These are phyloP conservation scores for Ustilago esculenta DNA, from an alignment of 1,284 basidiomycete genomes.

Conservation along the genomic window DNA sequence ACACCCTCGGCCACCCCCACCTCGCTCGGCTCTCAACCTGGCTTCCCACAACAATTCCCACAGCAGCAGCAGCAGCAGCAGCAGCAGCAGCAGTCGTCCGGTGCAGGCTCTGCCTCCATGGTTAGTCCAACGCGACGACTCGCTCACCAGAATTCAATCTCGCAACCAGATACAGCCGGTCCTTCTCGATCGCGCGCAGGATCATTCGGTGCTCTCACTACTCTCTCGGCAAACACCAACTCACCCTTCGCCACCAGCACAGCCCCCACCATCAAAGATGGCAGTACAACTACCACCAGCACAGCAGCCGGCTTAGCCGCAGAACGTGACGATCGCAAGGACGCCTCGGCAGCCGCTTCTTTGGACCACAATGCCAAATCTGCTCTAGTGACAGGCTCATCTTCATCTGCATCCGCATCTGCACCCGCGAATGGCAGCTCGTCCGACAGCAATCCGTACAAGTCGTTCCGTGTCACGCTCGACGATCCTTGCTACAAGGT, in stretches of 20 bases:
- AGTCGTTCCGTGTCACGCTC: constrained; percentile 72
- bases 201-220: constrained; percentile 12
- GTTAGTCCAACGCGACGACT: constrained; percentile 44
- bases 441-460: constrained; percentile 66
- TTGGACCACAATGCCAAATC: constrained; percentile 14
- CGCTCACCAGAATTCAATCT: constrained; percentile 34
- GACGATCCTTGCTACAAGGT: constrained; percentile 99
- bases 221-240: constrained; percentile 3
- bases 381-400: background rate
- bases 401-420: constrained; percentile 12
- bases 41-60: constrained; percentile 25
- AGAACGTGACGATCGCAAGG: constrained; percentile 26
- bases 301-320: constrained; percentile 2
- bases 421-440: constrained; percentile 13
- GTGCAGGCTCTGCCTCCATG: constrained; percentile 21
- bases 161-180: constrained; percentile 21
- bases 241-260: constrained; percentile 14
- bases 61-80: constrained; percentile 10
- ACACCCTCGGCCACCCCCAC: constrained; percentile 32
- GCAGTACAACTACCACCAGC: background rate
- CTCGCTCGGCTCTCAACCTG: constrained; percentile 29
- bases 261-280: background rate
- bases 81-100: constrained; percentile 17
- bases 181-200: constrained; percentile 29
- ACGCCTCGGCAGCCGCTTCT: background rate